Evolutionary conservation across 805 yeast genomes (phyloP).

Genomic region (Isabelozyma rhagii): DNA sequence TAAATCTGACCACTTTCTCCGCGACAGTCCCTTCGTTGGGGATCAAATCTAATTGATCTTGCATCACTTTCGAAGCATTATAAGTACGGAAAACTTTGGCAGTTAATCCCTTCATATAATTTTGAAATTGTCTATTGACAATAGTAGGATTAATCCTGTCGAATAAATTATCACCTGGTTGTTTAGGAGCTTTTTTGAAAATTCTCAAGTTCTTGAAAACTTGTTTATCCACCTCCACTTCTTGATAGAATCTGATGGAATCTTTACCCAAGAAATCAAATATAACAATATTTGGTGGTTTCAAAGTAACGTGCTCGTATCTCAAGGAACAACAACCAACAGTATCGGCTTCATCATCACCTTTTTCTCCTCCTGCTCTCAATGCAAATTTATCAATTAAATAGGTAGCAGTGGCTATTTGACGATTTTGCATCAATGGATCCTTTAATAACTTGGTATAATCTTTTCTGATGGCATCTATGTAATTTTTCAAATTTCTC

Average conservation of each 20-base stretch:
- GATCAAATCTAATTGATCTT: slow-evolving; percentile 83
- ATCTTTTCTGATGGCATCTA: slow-evolving; percentile 70
- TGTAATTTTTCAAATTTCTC: slow-evolving; percentile 71
- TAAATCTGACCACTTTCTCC: slow-evolving; percentile 82
- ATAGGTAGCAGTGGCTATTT: slow-evolving; percentile 91
- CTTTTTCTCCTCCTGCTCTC: slow-evolving; percentile 97
- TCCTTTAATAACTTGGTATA: slow-evolving; percentile 69
- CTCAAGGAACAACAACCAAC: slow-evolving; percentile 96
- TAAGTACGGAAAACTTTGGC: slow-evolving; percentile 98
- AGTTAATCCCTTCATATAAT: slow-evolving; percentile 87
- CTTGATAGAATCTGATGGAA: slow-evolving; percentile 87
- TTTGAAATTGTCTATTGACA: slow-evolving; percentile 82
- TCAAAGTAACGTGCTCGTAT: slow-evolving; percentile 81
- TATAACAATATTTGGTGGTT: slow-evolving; percentile 80
- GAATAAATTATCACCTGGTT: slow-evolving; percentile 88
- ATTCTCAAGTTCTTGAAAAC: slow-evolving; percentile 85
- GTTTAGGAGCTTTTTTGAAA: slow-evolving; percentile 85
- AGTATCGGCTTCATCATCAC: slow-evolving; percentile 96
- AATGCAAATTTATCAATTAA: slow-evolving; percentile 88
- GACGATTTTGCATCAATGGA: slow-evolving; percentile 78
- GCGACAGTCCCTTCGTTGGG: slow-evolving; percentile 83
- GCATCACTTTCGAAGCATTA: slow-evolving; percentile 96
- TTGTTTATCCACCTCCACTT: slow-evolving; percentile 87
- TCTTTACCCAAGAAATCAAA: slow-evolving; percentile 96
- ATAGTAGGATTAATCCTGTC: slow-evolving; percentile 84